Conservation (phyloP, 768 basidiomycete species). For the Hemileccinum rubropunctum region DNA sequence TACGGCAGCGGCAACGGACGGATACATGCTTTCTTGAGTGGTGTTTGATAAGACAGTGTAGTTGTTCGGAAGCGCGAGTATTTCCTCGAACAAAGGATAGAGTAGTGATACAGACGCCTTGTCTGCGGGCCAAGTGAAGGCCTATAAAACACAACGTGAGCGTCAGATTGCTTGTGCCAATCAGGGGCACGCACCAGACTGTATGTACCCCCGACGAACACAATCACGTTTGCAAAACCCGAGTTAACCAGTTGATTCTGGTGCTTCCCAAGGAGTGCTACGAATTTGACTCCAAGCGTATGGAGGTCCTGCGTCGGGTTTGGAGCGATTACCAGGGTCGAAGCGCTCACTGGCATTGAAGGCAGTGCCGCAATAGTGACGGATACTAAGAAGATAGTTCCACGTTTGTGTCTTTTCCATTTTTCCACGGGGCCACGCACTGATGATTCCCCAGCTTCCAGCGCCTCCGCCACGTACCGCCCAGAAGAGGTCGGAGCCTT, state of each 20-base stretch:
- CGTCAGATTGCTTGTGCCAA: too few relatives aligned
- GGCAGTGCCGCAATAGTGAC: slow-evolving; percentile 15
- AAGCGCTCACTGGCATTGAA: slow-evolving; percentile 5
- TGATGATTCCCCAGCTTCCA: slow-evolving; percentile 47
- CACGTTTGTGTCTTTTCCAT: neutral
- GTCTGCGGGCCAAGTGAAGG: slow-evolving; percentile 8
- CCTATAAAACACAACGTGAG: neutral
- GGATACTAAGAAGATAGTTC: slow-evolving; percentile 1
- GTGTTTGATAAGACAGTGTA: slow-evolving; percentile 11
- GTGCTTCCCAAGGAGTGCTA: slow-evolving; percentile 19
- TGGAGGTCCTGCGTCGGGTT: slow-evolving; percentile 11
- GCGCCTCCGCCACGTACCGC: slow-evolving; percentile 53
- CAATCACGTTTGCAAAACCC: slow-evolving; percentile 4
- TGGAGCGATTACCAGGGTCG: slow-evolving; percentile 7
- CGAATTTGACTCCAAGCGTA: slow-evolving; percentile 10
- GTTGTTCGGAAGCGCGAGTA: slow-evolving; percentile 8
- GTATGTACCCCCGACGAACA: neutral
- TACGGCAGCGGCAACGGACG: slow-evolving; percentile 10
- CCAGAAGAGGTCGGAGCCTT: slow-evolving; percentile 49
- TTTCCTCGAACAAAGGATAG: slow-evolving; percentile 14
- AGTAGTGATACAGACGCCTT: slow-evolving; percentile 7
- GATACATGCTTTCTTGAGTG: slow-evolving; percentile 11
- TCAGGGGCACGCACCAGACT: slow-evolving; percentile 2
- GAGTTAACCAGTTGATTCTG: slow-evolving; percentile 10
- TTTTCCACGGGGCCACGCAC: slow-evolving; percentile 2